These are phyloP conservation scores for Carex parvula DNA, from an alignment of 176 grass and related monocot species.

Conservation along the genomic window DNA sequence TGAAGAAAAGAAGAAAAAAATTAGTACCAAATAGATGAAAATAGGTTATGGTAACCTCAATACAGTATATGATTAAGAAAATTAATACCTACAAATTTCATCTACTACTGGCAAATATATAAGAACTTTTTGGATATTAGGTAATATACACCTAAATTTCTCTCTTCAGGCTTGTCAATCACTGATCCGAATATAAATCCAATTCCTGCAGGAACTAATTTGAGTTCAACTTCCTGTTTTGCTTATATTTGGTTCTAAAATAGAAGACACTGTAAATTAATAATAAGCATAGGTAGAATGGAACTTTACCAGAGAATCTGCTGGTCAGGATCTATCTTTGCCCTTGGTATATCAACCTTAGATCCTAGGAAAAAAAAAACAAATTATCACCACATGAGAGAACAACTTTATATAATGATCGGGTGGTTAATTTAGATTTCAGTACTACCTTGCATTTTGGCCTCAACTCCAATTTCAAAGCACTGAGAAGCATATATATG, in stretches of 20 bases:
- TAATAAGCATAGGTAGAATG: slow-evolving; percentile 14
- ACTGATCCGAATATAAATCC: background rate
- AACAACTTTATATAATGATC: slow-evolving; percentile 4
- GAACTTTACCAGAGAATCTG: slow-evolving; percentile 88
- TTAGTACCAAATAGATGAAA: background rate
- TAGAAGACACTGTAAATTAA: slow-evolving; percentile 18
- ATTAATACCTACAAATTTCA: background rate
- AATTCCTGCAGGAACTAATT: background rate
- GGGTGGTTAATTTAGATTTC: background rate
- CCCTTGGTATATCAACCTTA: slow-evolving; percentile 76
- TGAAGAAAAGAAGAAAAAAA: slow-evolving; percentile 26
- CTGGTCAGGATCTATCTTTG: slow-evolving; percentile 78
- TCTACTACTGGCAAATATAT: background rate
- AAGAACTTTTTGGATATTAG: background rate
- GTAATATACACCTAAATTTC: background rate
- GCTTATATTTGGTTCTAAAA: background rate
- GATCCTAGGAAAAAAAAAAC: slow-evolving; percentile 48
- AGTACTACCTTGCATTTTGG: slow-evolving; percentile 67
- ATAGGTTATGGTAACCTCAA: slow-evolving; percentile 6
- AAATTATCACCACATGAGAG: slow-evolving; percentile 13
- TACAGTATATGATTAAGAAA: background rate
- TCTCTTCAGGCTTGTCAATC: background rate
- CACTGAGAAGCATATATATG: slow-evolving; percentile 75
- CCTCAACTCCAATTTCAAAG: slow-evolving; percentile 89
- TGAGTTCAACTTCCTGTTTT: background rate